These are phyloP conservation scores for Santalum album DNA, from an alignment of 164 flowering plant genomes.

Conservation along the genomic window DNA sequence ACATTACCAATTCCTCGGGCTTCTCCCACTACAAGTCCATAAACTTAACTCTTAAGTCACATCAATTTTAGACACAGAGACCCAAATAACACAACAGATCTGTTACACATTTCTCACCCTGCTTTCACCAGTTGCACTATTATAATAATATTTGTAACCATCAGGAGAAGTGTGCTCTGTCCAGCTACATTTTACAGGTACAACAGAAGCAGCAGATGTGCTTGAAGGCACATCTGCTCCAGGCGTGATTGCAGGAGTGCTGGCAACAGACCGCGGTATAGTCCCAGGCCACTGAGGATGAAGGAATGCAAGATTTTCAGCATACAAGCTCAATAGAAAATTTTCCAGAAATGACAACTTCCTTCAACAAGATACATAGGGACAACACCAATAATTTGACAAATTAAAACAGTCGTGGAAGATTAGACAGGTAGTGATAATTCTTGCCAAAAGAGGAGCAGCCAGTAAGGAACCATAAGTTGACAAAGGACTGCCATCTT, in stretches of 20 bases:
- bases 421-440: too few relatives aligned
- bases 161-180: constrained; percentile 96
- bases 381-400: too few relatives aligned
- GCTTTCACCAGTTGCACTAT: constrained; percentile 73
- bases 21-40: constrained; percentile 76
- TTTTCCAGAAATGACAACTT: too few relatives aligned
- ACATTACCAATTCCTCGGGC: constrained; percentile 66
- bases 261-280: constrained; percentile 31
- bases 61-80: not conserved
- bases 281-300: constrained; percentile 55
- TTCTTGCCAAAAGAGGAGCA: too few relatives aligned
- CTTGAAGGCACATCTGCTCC: constrained; percentile 36
- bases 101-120: constrained; percentile 32
- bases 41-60: not conserved
- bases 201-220: constrained; percentile 26
- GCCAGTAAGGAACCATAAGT: too few relatives aligned
- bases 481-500: too few relatives aligned
- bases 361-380: too few relatives aligned
- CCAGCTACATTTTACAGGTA: constrained; percentile 61
- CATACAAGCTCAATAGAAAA: not conserved
- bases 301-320: constrained; percentile 6
- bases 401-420: too few relatives aligned
- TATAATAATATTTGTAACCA: constrained; percentile 85
- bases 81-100: not conserved
- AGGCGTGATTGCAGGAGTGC: constrained; percentile 30